Evolutionary conservation across 345 rosid genomes (phyloP), one percentile per base, ranked within the genome.

Genomic region (Populus ilicifolia): DNA sequence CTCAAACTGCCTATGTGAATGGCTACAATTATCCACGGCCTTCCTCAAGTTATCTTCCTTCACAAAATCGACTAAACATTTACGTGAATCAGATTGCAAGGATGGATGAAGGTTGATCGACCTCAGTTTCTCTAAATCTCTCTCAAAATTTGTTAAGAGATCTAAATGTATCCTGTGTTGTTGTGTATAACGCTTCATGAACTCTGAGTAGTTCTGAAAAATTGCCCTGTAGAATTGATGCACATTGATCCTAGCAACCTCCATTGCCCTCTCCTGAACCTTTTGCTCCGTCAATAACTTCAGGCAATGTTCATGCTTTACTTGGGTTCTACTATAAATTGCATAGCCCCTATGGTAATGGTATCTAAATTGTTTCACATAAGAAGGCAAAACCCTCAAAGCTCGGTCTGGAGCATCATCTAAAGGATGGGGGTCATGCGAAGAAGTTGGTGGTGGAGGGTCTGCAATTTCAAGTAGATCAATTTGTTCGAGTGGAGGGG

Each of bases 401-500:
- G 98, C 98, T 41, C 98, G 99, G 80, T 96, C 99, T 0, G 86
- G 72, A 41, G 94, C 94, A 83, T 94, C 96, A 67, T 92, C 99
- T 77, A 90, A 79, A 70, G 97, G 96, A 80, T 94, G 97, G 21
- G 91, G 93, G 13, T 89, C 89, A 38, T 82, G 87, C 3, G 84
- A 67, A 2, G 88, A 71, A 62, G 86, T 85, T 0, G 89, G 91
- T 2, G 85, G 75, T 8, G 83, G 85, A 77, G 96, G 93, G 35
- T 89, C 95, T 7, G 86, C 72, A 76, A 87, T 80, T 63, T 90
- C 98, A 21, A 74, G 81, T 5, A 86, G 62, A 71, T 87, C 86
- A 64, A 89, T 84, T 79, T 89, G 85, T 82, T 96, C 98, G 0
- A 79, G 90, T 36, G 86, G 76, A 14, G 98, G 99, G 5, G 92